Percentiles rank a stretch among this genome's conserved stretches.
These are phyloP conservation scores for Aspergillus hortae DNA, from an alignment of 2,329 filamentous ascomycete genomes.

Conservation along the genomic window DNA sequence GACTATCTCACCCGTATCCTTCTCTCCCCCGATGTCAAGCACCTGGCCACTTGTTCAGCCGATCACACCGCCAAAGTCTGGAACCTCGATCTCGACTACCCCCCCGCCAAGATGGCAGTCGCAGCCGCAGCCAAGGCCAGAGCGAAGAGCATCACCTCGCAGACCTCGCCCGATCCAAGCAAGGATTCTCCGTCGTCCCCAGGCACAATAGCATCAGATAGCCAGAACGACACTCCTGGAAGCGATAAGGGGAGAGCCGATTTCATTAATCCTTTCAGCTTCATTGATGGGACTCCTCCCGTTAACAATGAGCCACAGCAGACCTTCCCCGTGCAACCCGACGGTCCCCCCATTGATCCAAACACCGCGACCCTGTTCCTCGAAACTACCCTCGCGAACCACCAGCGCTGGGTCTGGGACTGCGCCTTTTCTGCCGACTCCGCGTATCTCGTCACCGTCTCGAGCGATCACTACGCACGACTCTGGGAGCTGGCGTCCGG, in stretches of 20 bases:
- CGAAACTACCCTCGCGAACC: conserved; percentile 81
- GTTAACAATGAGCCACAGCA: conserved; percentile 26
- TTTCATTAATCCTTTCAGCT: conserved; percentile 20
- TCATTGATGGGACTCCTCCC: conserved; percentile 24
- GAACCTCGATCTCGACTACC: conserved; percentile 73
- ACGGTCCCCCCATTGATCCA: conserved; percentile 40
- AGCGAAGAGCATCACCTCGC: conserved; percentile 10
- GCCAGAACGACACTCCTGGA: conserved; percentile 18
- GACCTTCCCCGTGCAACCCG: conserved; percentile 33
- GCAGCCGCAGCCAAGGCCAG: conserved; percentile 19
- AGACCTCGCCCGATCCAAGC: conserved; percentile 3
- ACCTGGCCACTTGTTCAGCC: conserved; percentile 88
- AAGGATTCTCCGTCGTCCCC: conserved; percentile 14
- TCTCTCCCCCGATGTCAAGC: conserved; percentile 88
- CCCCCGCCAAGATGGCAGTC: conserved; percentile 35
- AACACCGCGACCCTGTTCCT: conserved; percentile 62
- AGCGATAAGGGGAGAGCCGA: conserved; percentile 18
- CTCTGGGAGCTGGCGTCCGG: conserved; percentile 86
- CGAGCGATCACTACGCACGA: conserved; percentile 87
- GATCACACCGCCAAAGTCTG: conserved; percentile 96
- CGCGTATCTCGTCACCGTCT: conserved; percentile 89
- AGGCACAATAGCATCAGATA: conserved; percentile 14
- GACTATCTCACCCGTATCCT: conserved; percentile 91
- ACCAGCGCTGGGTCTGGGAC: conserved; percentile 97
- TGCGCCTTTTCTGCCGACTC: conserved; percentile 92